Base-by-base conservation (phyloP, 345 rosid genomes). In the Aurinia saxatilis region DNA sequence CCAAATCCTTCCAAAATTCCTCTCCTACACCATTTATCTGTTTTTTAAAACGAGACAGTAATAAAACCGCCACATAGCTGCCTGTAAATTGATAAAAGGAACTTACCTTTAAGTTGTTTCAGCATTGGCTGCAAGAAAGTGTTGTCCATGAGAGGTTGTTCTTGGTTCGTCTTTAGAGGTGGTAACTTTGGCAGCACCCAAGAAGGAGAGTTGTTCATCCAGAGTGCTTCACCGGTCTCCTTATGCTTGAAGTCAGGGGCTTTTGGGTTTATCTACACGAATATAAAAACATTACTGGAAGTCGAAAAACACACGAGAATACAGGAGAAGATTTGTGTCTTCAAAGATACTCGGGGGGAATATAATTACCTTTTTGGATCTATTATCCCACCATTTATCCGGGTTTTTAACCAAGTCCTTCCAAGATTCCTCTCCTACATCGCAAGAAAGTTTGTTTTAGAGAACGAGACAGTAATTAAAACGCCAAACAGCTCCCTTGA, bases 371-470 rank as follows among this genome's bases (percentile, higher is more conserved):
- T 85, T 90, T 25, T 65, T 10, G 35, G 46, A 33, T 78, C 95
- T 76, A 59, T 90, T 84, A 74, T 90, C 97, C 95, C 92, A 87
- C 95, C 97, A 87, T 29, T 75, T 80, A 27, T 48, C 38, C n/a
- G 83, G 90, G 74, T 86, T 79, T 70, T 80, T 75, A 49, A 79
- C 70, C 82, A 90, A 75, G 73, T 84, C 76, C 76, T 63, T 87
- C 97, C 97, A 90, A 40, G 37, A 33, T 58, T 72, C 85, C 15
- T 85, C 88, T 35, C 73, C 97, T 84, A 57, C 65, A 64, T 71
- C 33, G 50, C 62, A 64, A 5, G 16, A 57, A 10, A 29, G 19
- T 11, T 60, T 10, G 3, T 5, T 61, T 50, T 51, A 57, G 39
- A n/a, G 14, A 48, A 39, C n/a, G 0, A 63, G 6, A 48, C 8